These are phyloP conservation scores for Hypoxylon lienhwacheense DNA, from an alignment of 495 filamentous ascomycete genomes.

Conservation along the genomic window DNA sequence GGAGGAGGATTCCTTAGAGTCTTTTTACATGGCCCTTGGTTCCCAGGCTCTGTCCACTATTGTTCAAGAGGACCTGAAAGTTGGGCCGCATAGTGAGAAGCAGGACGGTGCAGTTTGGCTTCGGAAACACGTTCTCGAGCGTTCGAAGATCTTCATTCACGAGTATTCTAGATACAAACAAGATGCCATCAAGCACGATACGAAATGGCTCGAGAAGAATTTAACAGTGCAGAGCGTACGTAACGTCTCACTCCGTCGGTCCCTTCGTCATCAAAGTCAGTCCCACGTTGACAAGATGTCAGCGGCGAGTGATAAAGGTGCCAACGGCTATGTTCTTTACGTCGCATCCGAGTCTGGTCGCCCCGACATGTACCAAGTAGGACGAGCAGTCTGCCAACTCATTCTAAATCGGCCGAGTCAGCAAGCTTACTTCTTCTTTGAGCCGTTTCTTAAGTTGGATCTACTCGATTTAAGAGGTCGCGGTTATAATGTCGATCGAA, in stretches of 20 bases:
- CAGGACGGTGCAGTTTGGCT: conserved; percentile 58
- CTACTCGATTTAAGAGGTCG: conserved; percentile 74
- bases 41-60: conserved; percentile 58
- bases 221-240: conserved; percentile 74
- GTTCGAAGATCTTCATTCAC: conserved; percentile 83
- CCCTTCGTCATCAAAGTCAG: conserved; percentile 65
- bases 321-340: conserved; percentile 45
- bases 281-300: conserved; percentile 69
- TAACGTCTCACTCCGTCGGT: conserved; percentile 71
- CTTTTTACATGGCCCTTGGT: conserved; percentile 73
- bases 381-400: conserved; percentile 74
- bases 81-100: conserved; percentile 52
- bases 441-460: conserved; percentile 78
- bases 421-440: conserved; percentile 80
- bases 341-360: conserved; percentile 55
- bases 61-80: conserved; percentile 61
- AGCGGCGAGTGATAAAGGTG: conserved; percentile 53
- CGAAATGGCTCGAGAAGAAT: conserved; percentile 86
- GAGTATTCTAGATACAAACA: conserved; percentile 61
- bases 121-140: conserved; percentile 78
- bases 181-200: conserved; percentile 76
- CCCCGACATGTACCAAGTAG: conserved; percentile 86
- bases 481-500: conserved; percentile 93
- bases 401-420: conserved; percentile 82
- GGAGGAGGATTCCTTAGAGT: conserved; percentile 82